Base-by-base conservation (phyloP, 2,329 filamentous ascomycete genomes). In the Neopestalotiopsis rosae region DNA sequence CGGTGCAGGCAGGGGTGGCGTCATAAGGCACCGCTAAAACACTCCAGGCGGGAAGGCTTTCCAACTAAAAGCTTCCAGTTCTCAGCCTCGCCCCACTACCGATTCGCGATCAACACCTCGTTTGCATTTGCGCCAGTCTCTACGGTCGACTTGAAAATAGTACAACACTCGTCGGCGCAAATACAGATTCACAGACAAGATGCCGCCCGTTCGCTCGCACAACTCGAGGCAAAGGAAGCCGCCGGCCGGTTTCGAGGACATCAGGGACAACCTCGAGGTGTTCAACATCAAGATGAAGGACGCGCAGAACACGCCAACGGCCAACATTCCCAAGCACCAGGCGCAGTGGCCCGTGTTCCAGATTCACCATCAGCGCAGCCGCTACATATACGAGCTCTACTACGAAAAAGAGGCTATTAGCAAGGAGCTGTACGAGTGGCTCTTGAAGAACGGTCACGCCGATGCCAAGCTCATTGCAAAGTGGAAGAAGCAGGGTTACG, bases 401-500 rank as follows among this genome's bases (percentile, higher is more conserved):
- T 99, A 98, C 83, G 92, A 97, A 81, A 97, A 98, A 83, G 94
- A 98, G 82, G 95, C 95, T 65, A 98, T 99, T 79, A 93, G 90
- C 81, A 95, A 93, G 83, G 86, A 91, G 81, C 86, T 99, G 24
- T 99, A 99, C 82, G 96, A 98, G 74, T 99, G 94, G 91, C 84
- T 98, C 72, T 85, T 99, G 70, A 99, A 99, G 88, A 98, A 99
- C 79, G 91, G 91, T 64, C 98, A 99, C 79, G 96, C 95, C 5
- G 96, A 99, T 82, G 90, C 93, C 61, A 96, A 95, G 85, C 84
- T 99, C 78, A 98, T 99, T 78, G 96, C 96, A 14, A 99, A 99
- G 84, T 99, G 96, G 96, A 99, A 99, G 89, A 99, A 99, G 85
- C 93, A 97, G 77, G 96, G 96, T 17, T 99, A 99, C 77, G 96